These are phyloP conservation scores for Mycena metata DNA, from an alignment of 768 basidiomycete species.

Conservation along the genomic window DNA sequence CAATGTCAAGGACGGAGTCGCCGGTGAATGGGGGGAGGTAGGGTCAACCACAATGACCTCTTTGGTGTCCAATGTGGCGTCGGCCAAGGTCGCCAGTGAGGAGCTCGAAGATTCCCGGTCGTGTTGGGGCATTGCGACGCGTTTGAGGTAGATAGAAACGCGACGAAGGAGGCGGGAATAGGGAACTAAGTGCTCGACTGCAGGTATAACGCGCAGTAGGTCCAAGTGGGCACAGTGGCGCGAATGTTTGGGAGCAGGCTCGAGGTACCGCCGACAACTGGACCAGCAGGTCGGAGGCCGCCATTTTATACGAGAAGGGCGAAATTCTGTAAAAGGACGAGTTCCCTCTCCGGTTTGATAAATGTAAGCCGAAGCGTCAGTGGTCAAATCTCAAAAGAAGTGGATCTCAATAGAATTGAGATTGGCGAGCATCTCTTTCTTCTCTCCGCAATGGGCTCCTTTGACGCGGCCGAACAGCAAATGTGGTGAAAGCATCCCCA, in stretches of 20 bases:
- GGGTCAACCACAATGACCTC: slow-evolving; percentile 14
- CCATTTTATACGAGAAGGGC: slow-evolving; percentile 35
- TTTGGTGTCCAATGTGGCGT: slow-evolving; percentile 5
- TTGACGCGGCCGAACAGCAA: slow-evolving; percentile 20
- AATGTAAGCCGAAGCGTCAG: slow-evolving; percentile 12
- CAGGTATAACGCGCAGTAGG: not conserved
- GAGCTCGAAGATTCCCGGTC: slow-evolving; percentile 21
- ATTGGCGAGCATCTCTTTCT: slow-evolving; percentile 51
- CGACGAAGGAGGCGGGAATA: slow-evolving; percentile 5
- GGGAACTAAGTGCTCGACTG: not conserved
- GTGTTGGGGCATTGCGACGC: slow-evolving; percentile 11
- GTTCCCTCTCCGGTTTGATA: slow-evolving; percentile 28
- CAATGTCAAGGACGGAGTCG: slow-evolving; percentile 42
- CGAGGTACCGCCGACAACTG: slow-evolving; percentile 7
- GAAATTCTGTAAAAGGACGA: slow-evolving; percentile 15
- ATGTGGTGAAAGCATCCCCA: slow-evolving; percentile 17
- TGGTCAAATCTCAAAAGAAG: slow-evolving; percentile 14
- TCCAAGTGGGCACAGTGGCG: not conserved
- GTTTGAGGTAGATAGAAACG: not conserved
- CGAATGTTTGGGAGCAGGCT: not conserved
- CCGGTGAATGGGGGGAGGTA: slow-evolving; percentile 26
- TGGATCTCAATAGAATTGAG: slow-evolving; percentile 46
- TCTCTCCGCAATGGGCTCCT: slow-evolving; percentile 37
- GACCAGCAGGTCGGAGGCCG: slow-evolving; percentile 16
- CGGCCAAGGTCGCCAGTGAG: slow-evolving; percentile 26